Evolutionary conservation across 345 rosid species (phyloP).

Genomic region (Eucalyptus erythrocorys): DNA sequence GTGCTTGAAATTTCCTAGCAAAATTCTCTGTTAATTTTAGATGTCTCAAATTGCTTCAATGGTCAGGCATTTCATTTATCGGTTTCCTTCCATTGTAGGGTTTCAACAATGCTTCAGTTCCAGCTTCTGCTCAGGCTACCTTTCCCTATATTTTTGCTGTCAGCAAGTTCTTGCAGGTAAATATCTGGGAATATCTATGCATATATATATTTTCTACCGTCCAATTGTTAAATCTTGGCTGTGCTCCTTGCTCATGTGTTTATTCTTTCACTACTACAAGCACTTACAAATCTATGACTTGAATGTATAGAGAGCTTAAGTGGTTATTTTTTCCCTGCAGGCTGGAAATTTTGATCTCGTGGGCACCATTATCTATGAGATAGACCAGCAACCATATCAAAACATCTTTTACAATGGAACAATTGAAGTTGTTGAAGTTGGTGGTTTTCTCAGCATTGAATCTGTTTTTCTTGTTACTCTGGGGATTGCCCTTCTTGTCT

Average conservation of each 20-base stretch:
- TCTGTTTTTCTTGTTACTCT: conserved; percentile 81
- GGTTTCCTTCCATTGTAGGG: conserved; percentile 26
- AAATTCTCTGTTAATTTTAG: neutral
- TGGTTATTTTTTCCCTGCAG: conserved; percentile 15
- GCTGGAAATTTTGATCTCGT: conserved; percentile 90
- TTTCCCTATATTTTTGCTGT: conserved; percentile 75
- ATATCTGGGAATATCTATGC: neutral
- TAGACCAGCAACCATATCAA: conserved; percentile 70
- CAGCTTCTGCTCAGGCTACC: conserved; percentile 64
- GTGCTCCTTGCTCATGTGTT: neutral
- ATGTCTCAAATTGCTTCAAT: neutral
- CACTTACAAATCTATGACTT: neutral
- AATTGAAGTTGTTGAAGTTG: conserved; percentile 82
- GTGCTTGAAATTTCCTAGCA: neutral
- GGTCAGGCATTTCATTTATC: neutral
- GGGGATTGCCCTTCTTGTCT: conserved; percentile 46
- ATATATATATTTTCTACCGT: neutral
- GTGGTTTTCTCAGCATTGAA: conserved; percentile 68
- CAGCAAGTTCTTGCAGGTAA: conserved; percentile 85
- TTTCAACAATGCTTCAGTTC: conserved; percentile 73
- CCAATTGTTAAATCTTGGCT: neutral
- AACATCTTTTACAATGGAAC: conserved; percentile 77
- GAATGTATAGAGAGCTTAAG: neutral
- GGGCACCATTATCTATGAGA: conserved; percentile 65
- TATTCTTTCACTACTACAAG: neutral